These are phyloP conservation scores for Trichoderma semiorbis DNA, from an alignment of 2,329 filamentous ascomycete genomes.

Conservation along the genomic window DNA sequence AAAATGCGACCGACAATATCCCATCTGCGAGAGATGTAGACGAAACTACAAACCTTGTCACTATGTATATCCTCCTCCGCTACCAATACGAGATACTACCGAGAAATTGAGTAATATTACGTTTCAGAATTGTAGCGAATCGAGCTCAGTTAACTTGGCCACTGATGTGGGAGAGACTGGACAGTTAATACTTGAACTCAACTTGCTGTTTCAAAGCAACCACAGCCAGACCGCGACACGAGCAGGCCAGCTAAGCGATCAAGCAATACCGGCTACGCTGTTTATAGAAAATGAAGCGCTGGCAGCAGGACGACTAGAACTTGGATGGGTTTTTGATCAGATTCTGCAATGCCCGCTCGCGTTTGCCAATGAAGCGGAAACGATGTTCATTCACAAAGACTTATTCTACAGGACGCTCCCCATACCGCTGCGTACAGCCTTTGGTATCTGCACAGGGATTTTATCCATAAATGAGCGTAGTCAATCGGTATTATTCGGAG, in stretches of 20 bases:
- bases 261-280: background rate
- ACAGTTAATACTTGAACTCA: background rate
- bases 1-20: too few species aligned
- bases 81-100: too few species aligned
- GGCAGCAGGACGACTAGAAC: background rate
- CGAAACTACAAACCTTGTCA: too few species aligned
- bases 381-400: background rate
- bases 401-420: background rate
- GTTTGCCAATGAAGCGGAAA: background rate
- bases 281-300: background rate
- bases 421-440: background rate
- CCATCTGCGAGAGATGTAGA: too few species aligned
- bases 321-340: background rate
- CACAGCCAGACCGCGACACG: background rate
- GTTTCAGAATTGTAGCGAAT: background rate
- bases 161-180: background rate
- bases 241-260: too few species aligned
- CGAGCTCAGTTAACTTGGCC: background rate
- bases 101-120: background rate
- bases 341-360: background rate
- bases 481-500: background rate
- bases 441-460: background rate
- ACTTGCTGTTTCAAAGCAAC: background rate
- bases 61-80: too few species aligned
- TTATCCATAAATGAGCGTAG: background rate